Evolutionary conservation across 495 filamentous ascomycete genomes (phyloP), one percentile per base, ranked within the genome.

Genomic region (Aspergillus sparsus): DNA sequence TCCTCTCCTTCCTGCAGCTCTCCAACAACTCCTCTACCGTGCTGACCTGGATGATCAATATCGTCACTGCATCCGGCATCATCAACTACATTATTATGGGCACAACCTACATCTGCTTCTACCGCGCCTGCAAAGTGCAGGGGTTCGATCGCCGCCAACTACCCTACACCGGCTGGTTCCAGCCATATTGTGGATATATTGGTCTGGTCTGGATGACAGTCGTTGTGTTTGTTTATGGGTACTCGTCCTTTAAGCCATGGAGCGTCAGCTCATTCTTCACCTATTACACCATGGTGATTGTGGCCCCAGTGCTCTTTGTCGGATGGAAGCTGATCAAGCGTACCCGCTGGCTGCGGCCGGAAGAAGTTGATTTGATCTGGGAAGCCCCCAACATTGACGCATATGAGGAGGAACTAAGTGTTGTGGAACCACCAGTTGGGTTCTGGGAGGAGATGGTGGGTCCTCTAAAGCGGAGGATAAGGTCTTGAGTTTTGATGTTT

Each of bases 311-410:
- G 0, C 79, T 73, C 59, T 75, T 79, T 51, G n/a, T 62, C 7
- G 70, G 71, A 31, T 88, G 84, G 84, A 88, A 87, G 71, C 31
- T 85, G 5, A 33, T 78, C 67, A 79, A 80, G 55, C 70, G 75
- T 6, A 86, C 85, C 0, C 77, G 71, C 58, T 73, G 79, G 49
- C 69, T 85, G 0, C 62, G 64, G 9, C 66, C 84, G 1, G 51
- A 61, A 1, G 74, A 85, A 58, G 75, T 75, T 6, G 85, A 88
- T 67, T 72, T 87, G 7, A 67, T 80, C 3, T 86, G 84, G 82
- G 78, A 84, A 16, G 66, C 61, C 11, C 66, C 65, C 9, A 56
- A 60, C 21, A 68, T 73, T 55, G 64, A 66, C 32, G 49, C 37
- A 1, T 71, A 73, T 39, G 66, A 73, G 53, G 61, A 65, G 27